Base-by-base conservation (phyloP, 257 asterid species). In the Lithospermum erythrorhizon region DNA sequence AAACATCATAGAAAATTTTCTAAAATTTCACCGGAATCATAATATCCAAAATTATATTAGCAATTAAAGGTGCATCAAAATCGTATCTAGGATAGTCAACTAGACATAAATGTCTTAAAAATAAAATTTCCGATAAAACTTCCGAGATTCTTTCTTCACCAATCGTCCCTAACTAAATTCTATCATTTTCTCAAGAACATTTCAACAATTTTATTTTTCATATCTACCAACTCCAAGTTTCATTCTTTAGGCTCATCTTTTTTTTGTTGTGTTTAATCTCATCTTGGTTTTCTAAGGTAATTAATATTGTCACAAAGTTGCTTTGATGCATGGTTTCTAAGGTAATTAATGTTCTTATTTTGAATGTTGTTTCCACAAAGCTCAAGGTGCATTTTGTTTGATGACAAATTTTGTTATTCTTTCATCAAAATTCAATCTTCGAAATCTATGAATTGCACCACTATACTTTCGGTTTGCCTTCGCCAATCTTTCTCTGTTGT, bases 401-500 rank as follows among this genome's bases (percentile, higher is more conserved):
- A 41, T 41, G 49, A 56, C 70, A 74, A 69, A 10, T 61, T 37
- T 61, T 52, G 53, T 22, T 25, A 37, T 61, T 53, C 56, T 64
- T n/a, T 61, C 24, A 62, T 56, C 18, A 67, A 65, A 67, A 56
- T 49, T 67, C 62, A 64, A 60, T 71, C 76, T 63, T 66, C 67
- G 71, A 24, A 67, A 21, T 32, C 49, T 72, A 57, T 55, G 53
- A 58, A 47, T 71, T 65, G 57, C 63, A 60, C 66, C n/a, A 61
- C 67, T 21, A 62, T 64, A 37, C 29, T 71, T 21, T 70, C 68
- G 55, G 15, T 64, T 61, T 71, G 74, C 58, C 32, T 76, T 48
- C 75, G 69, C 51, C 94, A 87, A 65, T 87, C 95, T 18, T 82
- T 87, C 64, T 87, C 95, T 17, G 87, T 82, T 2, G 79, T 87